Conservation (phyloP, 306 rosid genomes). For the Vigna angularis region DNA sequence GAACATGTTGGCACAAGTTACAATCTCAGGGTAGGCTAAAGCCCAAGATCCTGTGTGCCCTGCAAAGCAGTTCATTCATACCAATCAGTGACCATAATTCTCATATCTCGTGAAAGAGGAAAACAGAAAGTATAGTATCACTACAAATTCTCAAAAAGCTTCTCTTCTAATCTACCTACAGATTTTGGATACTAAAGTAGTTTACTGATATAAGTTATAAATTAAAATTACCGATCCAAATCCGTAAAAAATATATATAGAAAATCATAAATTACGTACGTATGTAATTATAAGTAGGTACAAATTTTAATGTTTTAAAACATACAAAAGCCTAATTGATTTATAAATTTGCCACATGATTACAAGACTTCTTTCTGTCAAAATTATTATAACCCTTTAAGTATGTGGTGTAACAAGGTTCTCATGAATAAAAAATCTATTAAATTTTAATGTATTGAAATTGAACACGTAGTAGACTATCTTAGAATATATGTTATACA, state of each 20-base stretch:
- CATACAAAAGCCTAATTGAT: not conserved
- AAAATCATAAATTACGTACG: too few species aligned
- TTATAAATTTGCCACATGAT: not conserved
- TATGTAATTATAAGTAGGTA: too few species aligned
- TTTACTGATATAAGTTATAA: too few species aligned
- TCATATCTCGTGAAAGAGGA: constrained; percentile 1
- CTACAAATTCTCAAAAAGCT: too few species aligned
- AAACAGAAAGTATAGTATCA: not conserved
- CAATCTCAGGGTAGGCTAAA: constrained; percentile 83
- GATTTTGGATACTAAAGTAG: too few species aligned
- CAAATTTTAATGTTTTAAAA: too few species aligned
- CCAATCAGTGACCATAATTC: constrained; percentile 8
- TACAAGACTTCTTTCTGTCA: not conserved
- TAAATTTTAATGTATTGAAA: not conserved
- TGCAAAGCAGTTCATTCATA: constrained; percentile 40
- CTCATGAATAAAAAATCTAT: not conserved
- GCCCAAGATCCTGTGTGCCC: constrained; percentile 97
- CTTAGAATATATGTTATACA: not conserved
- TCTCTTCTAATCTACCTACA: too few species aligned
- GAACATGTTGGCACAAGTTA: constrained; percentile 88
- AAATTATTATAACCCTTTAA: not conserved
- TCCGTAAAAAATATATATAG: too few species aligned
- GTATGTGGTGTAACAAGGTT: not conserved
- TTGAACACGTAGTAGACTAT: not conserved
- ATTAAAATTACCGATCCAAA: too few species aligned